A percentile compares a stretch with the other conserved stretches of the same genome.
These are phyloP conservation scores for Yamadazyma tumulicola DNA, from an alignment of 805 yeast species.

Conservation along the genomic window DNA sequence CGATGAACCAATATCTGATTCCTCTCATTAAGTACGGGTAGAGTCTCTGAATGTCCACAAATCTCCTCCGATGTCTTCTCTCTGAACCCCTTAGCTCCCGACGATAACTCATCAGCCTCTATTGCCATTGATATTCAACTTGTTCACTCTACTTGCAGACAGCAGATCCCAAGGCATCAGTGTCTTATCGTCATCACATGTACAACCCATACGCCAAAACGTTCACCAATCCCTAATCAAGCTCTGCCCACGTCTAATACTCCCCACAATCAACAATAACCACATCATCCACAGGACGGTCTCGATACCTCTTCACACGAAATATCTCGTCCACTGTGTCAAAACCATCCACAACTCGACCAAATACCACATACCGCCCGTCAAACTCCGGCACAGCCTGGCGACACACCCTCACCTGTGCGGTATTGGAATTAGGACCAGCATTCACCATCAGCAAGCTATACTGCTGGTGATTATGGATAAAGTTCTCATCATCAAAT, in stretches of 20 bases:
- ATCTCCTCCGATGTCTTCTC: no score
- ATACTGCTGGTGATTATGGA: conserved; percentile 69
- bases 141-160: no score
- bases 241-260: conserved; percentile 4
- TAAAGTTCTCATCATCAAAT: conserved; percentile 65
- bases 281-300: conserved; percentile 13
- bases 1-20: no score
- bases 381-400: conserved; percentile 49
- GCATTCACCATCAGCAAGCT: conserved; percentile 91
- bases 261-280: conserved; percentile 19
- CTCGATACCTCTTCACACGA: conserved; percentile 2
- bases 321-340: conserved; percentile 56
- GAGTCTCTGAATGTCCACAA: no score
- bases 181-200: no score
- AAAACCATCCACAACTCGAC: conserved; percentile 67
- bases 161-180: no score
- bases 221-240: no score
- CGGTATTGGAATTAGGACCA: conserved; percentile 90
- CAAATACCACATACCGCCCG: conserved; percentile 74
- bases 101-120: no score
- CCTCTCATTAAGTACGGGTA: no score
- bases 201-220: no score
- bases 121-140: no score
- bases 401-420: conserved; percentile 85
- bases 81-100: no score